phyloP scores from a whole-genome alignment of 2,329 filamentous ascomycete species.

The Sclerotinia glacialis region DNA sequence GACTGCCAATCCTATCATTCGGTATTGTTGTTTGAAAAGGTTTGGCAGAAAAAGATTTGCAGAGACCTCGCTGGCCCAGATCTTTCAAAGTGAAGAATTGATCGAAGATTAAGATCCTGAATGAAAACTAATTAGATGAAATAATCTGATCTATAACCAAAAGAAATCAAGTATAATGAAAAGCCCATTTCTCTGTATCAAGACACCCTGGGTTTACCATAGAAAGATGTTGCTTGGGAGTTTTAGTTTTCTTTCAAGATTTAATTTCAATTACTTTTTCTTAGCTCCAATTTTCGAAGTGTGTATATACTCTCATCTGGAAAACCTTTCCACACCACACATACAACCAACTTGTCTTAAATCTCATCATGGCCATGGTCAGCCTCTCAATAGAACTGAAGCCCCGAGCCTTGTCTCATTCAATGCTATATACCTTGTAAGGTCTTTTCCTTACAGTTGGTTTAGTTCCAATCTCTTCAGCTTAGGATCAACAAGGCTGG shows the following conservation, averaged over 20 bases:
- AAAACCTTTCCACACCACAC: not conserved
- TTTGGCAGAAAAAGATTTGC: not conserved
- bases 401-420: not conserved
- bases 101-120: not conserved
- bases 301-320: not conserved
- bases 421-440: not conserved
- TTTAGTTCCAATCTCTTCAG: not conserved
- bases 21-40: not conserved
- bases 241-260: not conserved
- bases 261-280: not conserved
- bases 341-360: not conserved
- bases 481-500: not conserved
- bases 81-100: too few relatives aligned
- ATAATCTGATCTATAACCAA: too few relatives aligned
- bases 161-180: not conserved
- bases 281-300: not conserved
- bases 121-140: not conserved
- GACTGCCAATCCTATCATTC: not conserved
- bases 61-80: not conserved
- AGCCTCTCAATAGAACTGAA: not conserved
- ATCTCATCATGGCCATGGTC: too few relatives aligned
- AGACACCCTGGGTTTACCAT: not conserved
- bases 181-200: rapidly evolving
- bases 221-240: not conserved
- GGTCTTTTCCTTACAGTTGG: not conserved